Conservation (phyloP, 805 yeast genomes). For the Komagataella mondaviorum region DNA sequence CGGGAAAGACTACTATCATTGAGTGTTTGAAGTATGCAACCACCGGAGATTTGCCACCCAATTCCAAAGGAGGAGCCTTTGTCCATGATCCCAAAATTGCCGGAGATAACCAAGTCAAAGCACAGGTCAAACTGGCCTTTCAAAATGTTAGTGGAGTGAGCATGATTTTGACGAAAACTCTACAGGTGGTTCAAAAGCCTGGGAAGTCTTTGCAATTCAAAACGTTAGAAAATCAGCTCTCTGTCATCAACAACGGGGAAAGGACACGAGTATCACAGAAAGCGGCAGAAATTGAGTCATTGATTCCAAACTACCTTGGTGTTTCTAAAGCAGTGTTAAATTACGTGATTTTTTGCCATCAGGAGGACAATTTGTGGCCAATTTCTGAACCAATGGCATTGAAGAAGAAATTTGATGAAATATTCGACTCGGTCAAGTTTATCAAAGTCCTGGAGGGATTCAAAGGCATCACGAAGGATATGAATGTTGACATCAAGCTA, state of each 20-base stretch:
- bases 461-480: constrained; percentile 64
- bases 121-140: constrained; percentile 84
- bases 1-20: constrained; percentile 92
- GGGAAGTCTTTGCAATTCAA: constrained; percentile 57
- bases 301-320: constrained; percentile 75
- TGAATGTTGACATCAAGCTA: constrained; percentile 60
- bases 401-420: constrained; percentile 91
- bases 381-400: constrained; percentile 78
- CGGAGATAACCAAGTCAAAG: constrained; percentile 66
- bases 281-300: constrained; percentile 70
- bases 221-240: constrained; percentile 81
- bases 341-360: constrained; percentile 93
- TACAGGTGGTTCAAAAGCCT: constrained; percentile 58
- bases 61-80: constrained; percentile 91
- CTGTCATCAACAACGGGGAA: constrained; percentile 51
- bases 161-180: constrained; percentile 79
- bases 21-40: constrained; percentile 91
- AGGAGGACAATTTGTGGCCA: constrained; percentile 96
- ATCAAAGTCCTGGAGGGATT: constrained; percentile 80
- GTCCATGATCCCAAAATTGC: constrained; percentile 81
- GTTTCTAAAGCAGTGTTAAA: constrained; percentile 81
- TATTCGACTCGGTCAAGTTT: constrained; percentile 87
- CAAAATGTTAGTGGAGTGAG: constrained; percentile 55
- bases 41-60: constrained; percentile 93
- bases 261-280: constrained; percentile 68